Conservation (phyloP, 495 filamentous ascomycete species). For the Xylaria venustula region DNA sequence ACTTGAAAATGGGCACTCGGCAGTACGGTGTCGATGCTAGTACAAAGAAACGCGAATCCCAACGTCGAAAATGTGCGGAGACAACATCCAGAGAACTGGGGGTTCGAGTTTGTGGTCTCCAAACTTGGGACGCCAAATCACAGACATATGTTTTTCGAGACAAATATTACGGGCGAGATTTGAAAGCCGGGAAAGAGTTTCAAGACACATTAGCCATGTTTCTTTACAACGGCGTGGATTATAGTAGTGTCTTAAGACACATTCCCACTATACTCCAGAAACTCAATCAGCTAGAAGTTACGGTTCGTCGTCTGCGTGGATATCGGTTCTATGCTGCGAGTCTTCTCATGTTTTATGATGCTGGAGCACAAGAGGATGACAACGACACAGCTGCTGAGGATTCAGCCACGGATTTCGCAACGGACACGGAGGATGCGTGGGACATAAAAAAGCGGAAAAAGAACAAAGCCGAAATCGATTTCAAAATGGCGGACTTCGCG, state of each 20-base stretch:
- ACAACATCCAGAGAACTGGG: constrained; percentile 91
- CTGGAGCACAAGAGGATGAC: constrained; percentile 52
- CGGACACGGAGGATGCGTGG: constrained; percentile 48
- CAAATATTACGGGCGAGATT: constrained; percentile 91
- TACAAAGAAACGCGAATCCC: constrained; percentile 89
- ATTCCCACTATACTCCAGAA: constrained; percentile 87
- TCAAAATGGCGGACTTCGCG: constrained; percentile 98
- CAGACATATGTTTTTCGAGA: constrained; percentile 87
- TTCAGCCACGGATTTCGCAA: constrained; percentile 46
- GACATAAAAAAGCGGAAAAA: constrained; percentile 31
- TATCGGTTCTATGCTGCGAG: constrained; percentile 97
- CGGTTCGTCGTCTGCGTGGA: constrained; percentile 72
- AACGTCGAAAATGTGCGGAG: constrained; percentile 84
- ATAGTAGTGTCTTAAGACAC: constrained; percentile 72
- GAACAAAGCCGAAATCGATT: constrained; percentile 62
- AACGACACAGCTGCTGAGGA: constrained; percentile 50
- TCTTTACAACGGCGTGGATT: constrained; percentile 84
- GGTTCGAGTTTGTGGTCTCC: constrained; percentile 92
- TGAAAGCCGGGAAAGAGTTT: constrained; percentile 88
- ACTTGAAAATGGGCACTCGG: constrained; percentile 98
- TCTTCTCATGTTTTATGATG: constrained; percentile 91
- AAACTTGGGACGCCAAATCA: constrained; percentile 86
- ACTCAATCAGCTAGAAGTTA: constrained; percentile 73
- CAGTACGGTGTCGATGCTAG: constrained; percentile 95
- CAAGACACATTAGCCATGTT: constrained; percentile 86